Evolutionary conservation across 1,284 basidiomycete genomes (phyloP), one percentile per base, ranked within the genome.

Genomic region (Ganoderma sinense): DNA sequence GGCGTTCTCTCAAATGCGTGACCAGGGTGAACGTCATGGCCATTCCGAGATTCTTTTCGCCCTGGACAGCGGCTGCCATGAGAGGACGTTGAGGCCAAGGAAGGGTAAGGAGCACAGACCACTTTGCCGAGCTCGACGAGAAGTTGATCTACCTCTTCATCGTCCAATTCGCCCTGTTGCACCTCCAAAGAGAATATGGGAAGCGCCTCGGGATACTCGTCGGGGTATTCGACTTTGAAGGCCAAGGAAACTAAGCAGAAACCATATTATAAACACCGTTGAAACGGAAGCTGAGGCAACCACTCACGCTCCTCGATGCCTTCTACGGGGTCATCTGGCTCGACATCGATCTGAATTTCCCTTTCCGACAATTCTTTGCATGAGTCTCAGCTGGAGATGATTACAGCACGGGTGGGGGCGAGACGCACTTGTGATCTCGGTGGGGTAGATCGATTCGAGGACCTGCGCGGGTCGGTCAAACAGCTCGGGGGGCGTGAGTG

Each of bases 21-120:
- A 96, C 94, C 7, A 99, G 86, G 0, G 97, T 96, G 79, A 98
- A 99, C 14, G 96, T 97, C 97, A 99, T 98, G 2, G 97, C 96
- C 93, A 98, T 97, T 48, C 97, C 97, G 31, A 96, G 79, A 75
- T 95, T 97, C 78, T 98, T 97, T 78, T 94, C 89, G 36, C 93
- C 97, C 95, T 97, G 73, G 20, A 72, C 20, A 62, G n/a, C 31
- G 10, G 14, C 40, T 58, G 59, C 51, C 43, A 36, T 62, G 58
- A 66, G 58, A 59, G 53, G 71, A 33, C 67, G 40, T n/a, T 33
- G 53, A 59, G 6, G 51, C 18, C 18, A 61, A 53, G 67, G 23
- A 16, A 41, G 23, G 23, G 39, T n/a, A 13, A n/a, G 7, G 62
- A 26, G 63, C 55, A 55, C 40, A 56, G 81, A 95, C 95, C 75